Conservation (phyloP, 176 grass and related monocot species). For the Chloris gayana region DNA sequence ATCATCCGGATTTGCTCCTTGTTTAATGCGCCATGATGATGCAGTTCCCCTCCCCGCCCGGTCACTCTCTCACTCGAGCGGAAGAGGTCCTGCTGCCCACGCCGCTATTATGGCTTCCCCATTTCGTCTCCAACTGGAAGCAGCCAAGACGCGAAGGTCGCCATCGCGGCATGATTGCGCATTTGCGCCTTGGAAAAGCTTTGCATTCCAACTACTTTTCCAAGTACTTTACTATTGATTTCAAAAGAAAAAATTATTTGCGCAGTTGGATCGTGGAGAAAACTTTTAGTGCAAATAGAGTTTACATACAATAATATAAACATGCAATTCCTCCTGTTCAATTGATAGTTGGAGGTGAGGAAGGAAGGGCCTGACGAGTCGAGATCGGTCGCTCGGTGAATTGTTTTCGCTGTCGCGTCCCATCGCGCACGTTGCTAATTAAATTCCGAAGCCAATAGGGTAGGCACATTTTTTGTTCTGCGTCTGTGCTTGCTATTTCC, state of each 20-base stretch:
- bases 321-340: no score
- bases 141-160: slow-evolving; percentile 3
- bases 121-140: not conserved
- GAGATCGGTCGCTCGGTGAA: no score
- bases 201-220: not conserved
- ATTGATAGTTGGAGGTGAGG: no score
- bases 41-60: not conserved
- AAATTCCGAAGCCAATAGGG: not conserved
- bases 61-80: no score
- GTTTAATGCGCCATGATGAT: not conserved
- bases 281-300: no score
- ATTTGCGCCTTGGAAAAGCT: slow-evolving; percentile 7
- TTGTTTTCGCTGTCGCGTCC: no score
- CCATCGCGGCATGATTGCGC: slow-evolving; percentile 47
- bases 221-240: no score
- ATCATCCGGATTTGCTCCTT: slow-evolving; percentile 24
- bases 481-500: no score
- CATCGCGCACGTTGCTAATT: not conserved
- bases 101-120: slow-evolving; percentile 22
- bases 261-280: no score
- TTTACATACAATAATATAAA: no score
- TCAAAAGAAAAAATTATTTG: no score
- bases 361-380: no score
- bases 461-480: accelerated
- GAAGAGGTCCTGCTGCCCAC: not conserved